A percentile compares a stretch with the other conserved stretches of the same genome.
Evolutionary conservation across 2,329 filamentous ascomycete species (phyloP).

Genomic region (Metarhizium anisopliae): DNA sequence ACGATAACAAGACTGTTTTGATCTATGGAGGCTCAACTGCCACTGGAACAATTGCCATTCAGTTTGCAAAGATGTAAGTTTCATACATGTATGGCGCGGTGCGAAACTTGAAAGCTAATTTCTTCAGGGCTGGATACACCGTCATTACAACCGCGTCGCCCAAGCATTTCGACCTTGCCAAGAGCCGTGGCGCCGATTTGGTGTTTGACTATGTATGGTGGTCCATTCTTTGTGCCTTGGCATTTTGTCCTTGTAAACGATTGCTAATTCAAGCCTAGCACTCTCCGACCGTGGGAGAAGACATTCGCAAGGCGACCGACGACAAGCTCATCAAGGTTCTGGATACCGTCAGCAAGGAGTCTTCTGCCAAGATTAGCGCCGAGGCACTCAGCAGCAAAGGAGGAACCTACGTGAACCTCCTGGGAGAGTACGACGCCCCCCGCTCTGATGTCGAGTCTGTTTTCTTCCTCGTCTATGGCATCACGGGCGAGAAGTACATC

Average conservation of each 20-base stretch:
- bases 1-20: constrained; percentile 22
- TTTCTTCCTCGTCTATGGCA: not conserved
- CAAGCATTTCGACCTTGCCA: too few relatives aligned
- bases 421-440: too few relatives aligned
- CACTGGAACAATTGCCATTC: constrained; percentile 33
- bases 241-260: too few relatives aligned
- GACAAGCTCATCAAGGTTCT: not conserved
- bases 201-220: too few relatives aligned
- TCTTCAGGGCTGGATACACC: too few relatives aligned
- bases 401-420: too few relatives aligned
- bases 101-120: too few relatives aligned
- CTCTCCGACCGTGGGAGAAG: not conserved
- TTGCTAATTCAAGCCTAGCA: not conserved
- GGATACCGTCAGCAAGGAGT: not conserved
- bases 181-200: too few relatives aligned
- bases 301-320: not conserved
- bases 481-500: not conserved
- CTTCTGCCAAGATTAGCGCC: not conserved
- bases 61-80: constrained; percentile 29
- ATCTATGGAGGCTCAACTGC: constrained; percentile 36
- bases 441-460: too few relatives aligned
- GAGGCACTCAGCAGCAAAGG: not conserved
- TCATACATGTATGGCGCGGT: not conserved
- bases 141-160: too few relatives aligned
- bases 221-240: too few relatives aligned